Conservation (phyloP, 2,329 filamentous ascomycete species). For the Hymenoscyphus fraxineus region DNA sequence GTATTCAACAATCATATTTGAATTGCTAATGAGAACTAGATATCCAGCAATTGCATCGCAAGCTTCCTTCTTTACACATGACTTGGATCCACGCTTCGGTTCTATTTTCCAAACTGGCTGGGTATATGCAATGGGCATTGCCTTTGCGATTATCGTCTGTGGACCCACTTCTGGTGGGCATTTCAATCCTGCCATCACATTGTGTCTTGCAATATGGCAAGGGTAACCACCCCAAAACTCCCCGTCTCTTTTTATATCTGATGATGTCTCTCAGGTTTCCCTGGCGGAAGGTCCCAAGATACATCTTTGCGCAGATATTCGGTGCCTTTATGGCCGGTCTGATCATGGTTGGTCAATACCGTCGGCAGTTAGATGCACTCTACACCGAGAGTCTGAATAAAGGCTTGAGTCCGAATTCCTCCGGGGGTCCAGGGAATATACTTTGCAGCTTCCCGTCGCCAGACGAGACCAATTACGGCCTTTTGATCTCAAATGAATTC, state of each 20-base stretch:
- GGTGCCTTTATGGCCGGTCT: conserved; percentile 54
- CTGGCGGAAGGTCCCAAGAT: conserved; percentile 53
- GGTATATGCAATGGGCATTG: conserved; percentile 54
- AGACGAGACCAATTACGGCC: conserved; percentile 50
- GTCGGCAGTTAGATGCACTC: conserved; percentile 45
- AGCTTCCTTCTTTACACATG: conserved; percentile 48
- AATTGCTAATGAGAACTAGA: conserved; percentile 16
- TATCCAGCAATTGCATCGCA: conserved; percentile 51
- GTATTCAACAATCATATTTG: background rate
- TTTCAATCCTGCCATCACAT: conserved; percentile 50
- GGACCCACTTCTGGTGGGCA: conserved; percentile 52
- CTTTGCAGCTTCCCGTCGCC: conserved; percentile 51
- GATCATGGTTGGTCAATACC: conserved; percentile 54
- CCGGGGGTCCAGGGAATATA: conserved; percentile 51
- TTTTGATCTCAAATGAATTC: conserved; percentile 56
- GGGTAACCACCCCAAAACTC: conserved; percentile 32
- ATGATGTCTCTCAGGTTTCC: conserved; percentile 41
- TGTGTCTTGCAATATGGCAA: conserved; percentile 48
- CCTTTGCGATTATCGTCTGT: conserved; percentile 56
- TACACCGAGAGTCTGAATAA: conserved; percentile 31
- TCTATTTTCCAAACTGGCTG: conserved; percentile 53
- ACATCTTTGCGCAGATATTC: conserved; percentile 54
- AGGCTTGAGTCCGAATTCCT: conserved; percentile 40
- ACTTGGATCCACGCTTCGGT: conserved; percentile 42
- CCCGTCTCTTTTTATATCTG: background rate